Conservation (phyloP, 805 yeast species). For the Wickerhamomyces subpelliculosus region DNA sequence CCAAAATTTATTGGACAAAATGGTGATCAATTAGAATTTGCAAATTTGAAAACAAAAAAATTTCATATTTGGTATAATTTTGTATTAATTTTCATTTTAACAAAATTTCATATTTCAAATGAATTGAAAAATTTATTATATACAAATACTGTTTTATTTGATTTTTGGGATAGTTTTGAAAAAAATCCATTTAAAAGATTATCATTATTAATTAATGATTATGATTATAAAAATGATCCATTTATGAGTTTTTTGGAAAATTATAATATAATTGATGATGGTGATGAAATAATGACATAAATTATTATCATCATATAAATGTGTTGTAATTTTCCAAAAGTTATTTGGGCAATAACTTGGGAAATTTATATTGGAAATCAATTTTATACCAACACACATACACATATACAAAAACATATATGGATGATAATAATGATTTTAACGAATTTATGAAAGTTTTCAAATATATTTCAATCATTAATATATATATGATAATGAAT, state of each 20-base stretch:
- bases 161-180: constrained; percentile 12
- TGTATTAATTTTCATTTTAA: constrained; percentile 7
- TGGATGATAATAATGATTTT: too few species aligned
- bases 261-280: neutral
- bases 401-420: too few species aligned
- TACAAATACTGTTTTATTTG: constrained; percentile 2
- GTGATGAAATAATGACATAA: too few species aligned
- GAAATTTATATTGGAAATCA: too few species aligned
- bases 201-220: constrained; percentile 1
- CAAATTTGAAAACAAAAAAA: constrained; percentile 8
- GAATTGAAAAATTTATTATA: constrained; percentile 1
- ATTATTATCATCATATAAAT: too few species aligned
- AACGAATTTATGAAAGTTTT: too few species aligned
- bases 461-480: too few species aligned
- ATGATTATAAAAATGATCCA: constrained; percentile 12
- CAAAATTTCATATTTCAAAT: constrained; percentile 4
- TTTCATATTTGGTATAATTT: constrained; percentile 15
- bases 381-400: too few species aligned
- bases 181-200: constrained; percentile 7
- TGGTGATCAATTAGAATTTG: constrained; percentile 4
- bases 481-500: too few species aligned
- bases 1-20: constrained; percentile 12
- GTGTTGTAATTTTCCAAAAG: too few species aligned
- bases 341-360: too few species aligned
- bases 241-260: constrained; percentile 13